Base-by-base conservation (phyloP, 768 basidiomycete species). In the Phallus indusiatus region DNA sequence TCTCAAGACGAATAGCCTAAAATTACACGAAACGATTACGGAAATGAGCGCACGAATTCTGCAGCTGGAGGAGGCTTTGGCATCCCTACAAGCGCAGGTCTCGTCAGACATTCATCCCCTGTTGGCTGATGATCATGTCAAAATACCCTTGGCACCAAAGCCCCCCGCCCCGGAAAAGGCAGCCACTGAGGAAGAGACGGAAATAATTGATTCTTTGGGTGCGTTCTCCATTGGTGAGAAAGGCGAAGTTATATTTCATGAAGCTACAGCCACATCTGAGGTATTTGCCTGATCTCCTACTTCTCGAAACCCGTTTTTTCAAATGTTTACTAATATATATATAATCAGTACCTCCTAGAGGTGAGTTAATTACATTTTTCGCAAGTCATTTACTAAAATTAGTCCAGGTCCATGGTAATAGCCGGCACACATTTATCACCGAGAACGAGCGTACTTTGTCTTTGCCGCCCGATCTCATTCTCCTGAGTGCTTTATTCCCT, bases 181-280 rank as follows among this genome's bases (percentile, higher is more conserved):
- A 48, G 47, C 53, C 0, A 48, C 33, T 34, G 63, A 72, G 16
- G 70, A 71, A 42, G 33, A 66, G 34, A 53, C 64, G 17, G 61
- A 62, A 1, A 66, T 76, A 20, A 70, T 75, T 12, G 73, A 74
- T 35, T 70, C 70, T 22, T 67, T 81, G 47, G 80, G 81, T 21
- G 76, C 79, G 7, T 72, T 82, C 11, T 72, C 79, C 0, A 75
- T 82, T 36, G 77, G 76, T 42, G 53, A 69, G 6, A 73, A 80
- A 54, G 81, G 79, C n/a, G 75, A 77, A 53, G 68, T 75, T 1
- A 74, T 71, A 59, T 81, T 81, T 66, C 76, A 78, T 62, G 80
- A 80, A 12, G 76, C 74, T 60, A 75, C 76, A 5, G 74, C 79
- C 21, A 71, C 75, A 17, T 76, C 79, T 21, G 80, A 81, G 73